phyloP scores from a whole-genome alignment of 306 rosid genomes.

The Quercus berberidifolia region DNA sequence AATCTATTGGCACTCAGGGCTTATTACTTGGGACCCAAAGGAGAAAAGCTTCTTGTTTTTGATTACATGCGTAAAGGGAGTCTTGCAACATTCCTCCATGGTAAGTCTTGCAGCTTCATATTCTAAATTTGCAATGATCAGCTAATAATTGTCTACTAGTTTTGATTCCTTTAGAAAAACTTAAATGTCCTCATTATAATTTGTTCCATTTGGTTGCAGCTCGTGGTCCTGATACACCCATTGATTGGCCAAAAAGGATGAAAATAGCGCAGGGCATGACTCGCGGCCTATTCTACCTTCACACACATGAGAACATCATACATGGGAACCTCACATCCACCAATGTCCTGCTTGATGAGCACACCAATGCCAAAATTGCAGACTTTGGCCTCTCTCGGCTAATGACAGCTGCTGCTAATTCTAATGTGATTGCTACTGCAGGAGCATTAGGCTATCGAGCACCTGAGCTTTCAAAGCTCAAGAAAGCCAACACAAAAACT shows the following conservation, averaged over 20 bases:
- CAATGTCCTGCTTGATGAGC: constrained; percentile 69
- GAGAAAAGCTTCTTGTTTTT: constrained; percentile 89
- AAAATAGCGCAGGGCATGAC: constrained; percentile 67
- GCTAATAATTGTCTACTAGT: not conserved
- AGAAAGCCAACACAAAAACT: constrained; percentile 79
- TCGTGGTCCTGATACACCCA: constrained; percentile 58
- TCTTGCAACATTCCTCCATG: constrained; percentile 78
- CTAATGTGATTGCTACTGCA: constrained; percentile 85
- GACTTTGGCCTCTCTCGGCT: constrained; percentile 78
- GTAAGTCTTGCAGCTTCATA: constrained; percentile 32
- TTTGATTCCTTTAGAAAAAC: not conserved
- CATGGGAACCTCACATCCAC: constrained; percentile 89
- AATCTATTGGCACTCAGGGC: constrained; percentile 82
- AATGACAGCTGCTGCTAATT: constrained; percentile 80
- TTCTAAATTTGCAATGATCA: not conserved
- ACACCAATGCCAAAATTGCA: constrained; percentile 53
- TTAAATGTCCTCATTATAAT: not conserved
- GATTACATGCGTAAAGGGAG: constrained; percentile 78
- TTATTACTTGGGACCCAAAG: constrained; percentile 81
- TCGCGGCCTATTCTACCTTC: constrained; percentile 71
- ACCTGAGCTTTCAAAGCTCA: constrained; percentile 79
- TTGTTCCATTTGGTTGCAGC: constrained; percentile 40
- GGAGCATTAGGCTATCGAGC: constrained; percentile 87
- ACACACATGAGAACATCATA: constrained; percentile 58
- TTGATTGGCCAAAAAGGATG: constrained; percentile 90